A percentile compares a stretch with the other conserved stretches of the same genome.
These are phyloP conservation scores for Fusarium udum DNA, from an alignment of 2,329 filamentous ascomycete genomes.

Conservation along the genomic window DNA sequence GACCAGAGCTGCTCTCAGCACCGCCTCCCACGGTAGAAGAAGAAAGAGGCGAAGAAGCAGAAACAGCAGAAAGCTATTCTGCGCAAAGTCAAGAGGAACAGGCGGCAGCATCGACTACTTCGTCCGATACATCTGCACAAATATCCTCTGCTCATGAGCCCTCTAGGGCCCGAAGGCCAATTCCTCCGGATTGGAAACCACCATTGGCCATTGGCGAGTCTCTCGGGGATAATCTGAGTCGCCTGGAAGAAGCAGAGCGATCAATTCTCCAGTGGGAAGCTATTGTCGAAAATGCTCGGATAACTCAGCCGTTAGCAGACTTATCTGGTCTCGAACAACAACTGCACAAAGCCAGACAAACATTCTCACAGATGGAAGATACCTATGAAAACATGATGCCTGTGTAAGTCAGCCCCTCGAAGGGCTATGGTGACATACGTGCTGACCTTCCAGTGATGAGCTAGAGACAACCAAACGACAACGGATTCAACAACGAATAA, in stretches of 20 bases:
- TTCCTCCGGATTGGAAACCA: slow-evolving; percentile 34
- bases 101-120: not conserved
- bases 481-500: slow-evolving; percentile 25
- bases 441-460: slow-evolving; percentile 35
- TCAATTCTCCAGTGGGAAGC: slow-evolving; percentile 40
- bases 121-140: not conserved
- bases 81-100: not conserved
- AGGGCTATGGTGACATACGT: not conserved
- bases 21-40: not conserved
- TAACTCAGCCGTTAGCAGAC: slow-evolving; percentile 32
- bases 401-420: slow-evolving; percentile 13
- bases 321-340: slow-evolving; percentile 34
- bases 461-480: slow-evolving; percentile 38
- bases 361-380: slow-evolving; percentile 34
- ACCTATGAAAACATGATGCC: slow-evolving; percentile 37
- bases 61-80: not conserved
- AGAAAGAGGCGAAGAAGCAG: not conserved
- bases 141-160: not conserved
- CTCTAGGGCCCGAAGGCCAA: not conserved
- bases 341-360: slow-evolving; percentile 13
- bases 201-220: slow-evolving; percentile 38
- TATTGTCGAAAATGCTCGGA: slow-evolving; percentile 33
- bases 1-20: not conserved
- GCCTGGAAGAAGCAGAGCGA: slow-evolving; percentile 37
- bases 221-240: slow-evolving; percentile 37